Evolutionary conservation across 2,329 filamentous ascomycete species (phyloP), one percentile per base, ranked within the genome.

Genomic region (Colletotrichum siamense): DNA sequence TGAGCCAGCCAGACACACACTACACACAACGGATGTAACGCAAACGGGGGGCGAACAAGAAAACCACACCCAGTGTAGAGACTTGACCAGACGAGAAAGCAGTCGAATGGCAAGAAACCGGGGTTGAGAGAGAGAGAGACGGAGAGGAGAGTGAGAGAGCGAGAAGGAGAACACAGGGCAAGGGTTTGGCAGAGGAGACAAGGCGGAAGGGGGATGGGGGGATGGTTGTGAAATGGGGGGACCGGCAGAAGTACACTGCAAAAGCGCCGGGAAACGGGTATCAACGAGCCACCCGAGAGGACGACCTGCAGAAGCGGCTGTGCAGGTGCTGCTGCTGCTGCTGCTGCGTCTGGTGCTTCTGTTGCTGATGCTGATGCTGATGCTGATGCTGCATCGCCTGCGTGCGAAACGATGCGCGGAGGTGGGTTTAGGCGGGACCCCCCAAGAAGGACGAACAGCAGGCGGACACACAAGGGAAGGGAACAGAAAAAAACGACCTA

Each of bases 211-310:
- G 66, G 61, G 30, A 34, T 18, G 24, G 67, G 67, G 72, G 67
- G 69, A 71, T 74, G 67, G 67, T 64, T 57, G 67, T 71, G 72
- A 71, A 65, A 75, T 70, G 72, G 67, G 49, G 69, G 55, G 39
- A 39, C 65, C 10, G 39, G 39, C 34, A 76, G 44, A 73, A 69
- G 73, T 68, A 73, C 62, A 66, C 64, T 64, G 55, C 39, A 63
- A 67, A 44, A 28, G 24, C 34, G 67, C 22, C 32, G 52, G 39
- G 39, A 49, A 49, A n/a, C 26, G 67, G 26, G 26, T 71, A 30
- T 61, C 52, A 75, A 63, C 44, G 65, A 55, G 36, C 59, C 73
- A 72, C 36, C 30, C 59, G 66, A n/a, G 59, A 28, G 39, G 39
- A 18, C 18, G 39, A n/a, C 49, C 16, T 30, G 61, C 36, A 57